These are phyloP conservation scores for Copromyces sp. DNA, from an alignment of 495 filamentous ascomycete species.

Conservation along the genomic window DNA sequence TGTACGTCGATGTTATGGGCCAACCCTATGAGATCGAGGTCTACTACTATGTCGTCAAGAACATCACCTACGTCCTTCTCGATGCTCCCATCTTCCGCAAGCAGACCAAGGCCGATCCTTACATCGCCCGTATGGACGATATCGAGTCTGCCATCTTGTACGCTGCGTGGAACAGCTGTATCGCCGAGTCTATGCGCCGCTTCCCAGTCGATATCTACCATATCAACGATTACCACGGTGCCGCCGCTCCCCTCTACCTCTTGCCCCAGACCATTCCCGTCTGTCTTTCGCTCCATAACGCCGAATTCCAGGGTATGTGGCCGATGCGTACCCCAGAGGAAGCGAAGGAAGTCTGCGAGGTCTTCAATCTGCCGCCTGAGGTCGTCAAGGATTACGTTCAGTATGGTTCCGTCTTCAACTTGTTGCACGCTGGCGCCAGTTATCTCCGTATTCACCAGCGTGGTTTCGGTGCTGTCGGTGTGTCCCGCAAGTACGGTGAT, in stretches of 20 bases:
- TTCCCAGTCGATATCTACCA: slow-evolving; percentile 65
- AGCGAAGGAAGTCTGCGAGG: slow-evolving; percentile 56
- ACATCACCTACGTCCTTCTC: slow-evolving; percentile 64
- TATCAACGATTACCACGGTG: slow-evolving; percentile 74
- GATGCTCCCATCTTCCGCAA: slow-evolving; percentile 63
- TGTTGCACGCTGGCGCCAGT: slow-evolving; percentile 62
- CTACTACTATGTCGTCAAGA: slow-evolving; percentile 54
- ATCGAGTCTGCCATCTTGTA: slow-evolving; percentile 63
- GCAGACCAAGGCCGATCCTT: slow-evolving; percentile 56
- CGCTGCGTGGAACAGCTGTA: slow-evolving; percentile 65
- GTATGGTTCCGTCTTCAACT: slow-evolving; percentile 61
- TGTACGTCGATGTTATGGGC: slow-evolving; percentile 56
- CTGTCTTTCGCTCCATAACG: slow-evolving; percentile 44
- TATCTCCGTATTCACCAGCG: slow-evolving; percentile 67
- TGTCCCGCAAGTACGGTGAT: slow-evolving; percentile 66
- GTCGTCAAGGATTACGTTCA: slow-evolving; percentile 51
- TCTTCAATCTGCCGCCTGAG: slow-evolving; percentile 51
- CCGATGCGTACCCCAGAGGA: slow-evolving; percentile 62
- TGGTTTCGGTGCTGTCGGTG: slow-evolving; percentile 66
- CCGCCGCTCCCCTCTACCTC: slow-evolving; percentile 60
- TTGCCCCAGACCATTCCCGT: slow-evolving; percentile 52
- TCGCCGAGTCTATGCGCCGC: slow-evolving; percentile 49
- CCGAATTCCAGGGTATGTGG: slow-evolving; percentile 67
- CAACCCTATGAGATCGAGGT: slow-evolving; percentile 54
- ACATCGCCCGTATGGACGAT: slow-evolving; percentile 66